A percentile compares a stretch with the other conserved stretches of the same genome.
Evolutionary conservation across 2,329 filamentous ascomycete species (phyloP).

Genomic region (Pseudogymnoascus destructans): DNA sequence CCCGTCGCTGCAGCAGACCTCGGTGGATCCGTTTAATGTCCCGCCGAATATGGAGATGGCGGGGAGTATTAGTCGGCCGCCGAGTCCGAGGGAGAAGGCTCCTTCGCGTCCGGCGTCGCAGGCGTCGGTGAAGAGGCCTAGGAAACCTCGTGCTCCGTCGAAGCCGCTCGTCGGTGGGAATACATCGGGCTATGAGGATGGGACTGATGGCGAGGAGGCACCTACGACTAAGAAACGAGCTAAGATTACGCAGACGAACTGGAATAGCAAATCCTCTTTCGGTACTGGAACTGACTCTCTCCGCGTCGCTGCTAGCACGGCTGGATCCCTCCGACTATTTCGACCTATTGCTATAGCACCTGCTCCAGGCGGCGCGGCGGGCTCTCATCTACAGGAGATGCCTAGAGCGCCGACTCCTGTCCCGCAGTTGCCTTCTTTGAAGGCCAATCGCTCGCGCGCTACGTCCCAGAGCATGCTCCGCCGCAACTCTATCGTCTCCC

Average conservation of each 20-base stretch:
- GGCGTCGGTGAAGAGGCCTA: conserved; percentile 19
- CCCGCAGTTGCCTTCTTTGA: conserved; percentile 34
- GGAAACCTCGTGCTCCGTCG: conserved; percentile 15
- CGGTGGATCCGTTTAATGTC: conserved; percentile 16
- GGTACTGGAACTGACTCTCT: conserved; percentile 65
- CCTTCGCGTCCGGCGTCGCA: conserved; percentile 21
- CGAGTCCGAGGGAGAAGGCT: conserved; percentile 15
- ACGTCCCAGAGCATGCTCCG: conserved; percentile 39
- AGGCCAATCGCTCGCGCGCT: conserved; percentile 17
- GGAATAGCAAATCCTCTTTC: conserved; percentile 59
- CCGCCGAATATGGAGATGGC: conserved; percentile 13
- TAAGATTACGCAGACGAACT: conserved; percentile 60
- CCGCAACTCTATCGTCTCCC: conserved; percentile 45
- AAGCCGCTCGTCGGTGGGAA: conserved; percentile 35
- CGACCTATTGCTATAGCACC: conserved; percentile 51
- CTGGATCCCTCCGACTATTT: conserved; percentile 74
- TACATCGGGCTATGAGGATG: conserved; percentile 60
- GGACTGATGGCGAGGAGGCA: conserved; percentile 27
- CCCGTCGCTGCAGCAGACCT: conserved; percentile 19
- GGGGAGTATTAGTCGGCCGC: conserved; percentile 13
- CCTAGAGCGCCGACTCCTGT: conserved; percentile 68
- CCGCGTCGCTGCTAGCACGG: conserved; percentile 79
- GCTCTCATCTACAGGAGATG: conserved; percentile 52
- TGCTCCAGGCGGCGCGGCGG: conserved; percentile 31
- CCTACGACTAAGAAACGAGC: conserved; percentile 61